Percentiles rank a stretch among this genome's conserved stretches.
These are phyloP conservation scores for Clathrus columnatus DNA, from an alignment of 768 basidiomycete genomes.

Conservation along the genomic window DNA sequence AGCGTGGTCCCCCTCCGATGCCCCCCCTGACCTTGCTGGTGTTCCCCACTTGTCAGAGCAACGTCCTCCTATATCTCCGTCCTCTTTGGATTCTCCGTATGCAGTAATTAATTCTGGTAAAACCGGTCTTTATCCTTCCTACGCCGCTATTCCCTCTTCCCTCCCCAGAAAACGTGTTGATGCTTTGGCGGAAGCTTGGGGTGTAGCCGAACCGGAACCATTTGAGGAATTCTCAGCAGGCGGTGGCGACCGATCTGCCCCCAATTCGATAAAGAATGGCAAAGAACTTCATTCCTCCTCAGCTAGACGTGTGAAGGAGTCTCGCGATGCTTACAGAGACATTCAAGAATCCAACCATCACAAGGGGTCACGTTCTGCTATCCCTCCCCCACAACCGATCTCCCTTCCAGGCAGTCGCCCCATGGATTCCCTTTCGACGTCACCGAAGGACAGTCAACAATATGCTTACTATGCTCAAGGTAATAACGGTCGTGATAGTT, in stretches of 20 bases:
- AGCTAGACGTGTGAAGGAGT: conserved; percentile 36
- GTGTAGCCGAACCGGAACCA: conserved; percentile 86
- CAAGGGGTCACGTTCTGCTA: conserved; percentile 30
- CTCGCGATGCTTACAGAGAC: conserved; percentile 41
- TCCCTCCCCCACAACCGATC: conserved; percentile 81
- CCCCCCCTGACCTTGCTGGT: conserved; percentile 26
- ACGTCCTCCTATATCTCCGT: conserved; percentile 15
- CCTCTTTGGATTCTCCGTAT: conserved; percentile 35
- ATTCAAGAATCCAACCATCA: conserved; percentile 26
- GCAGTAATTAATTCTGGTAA: conserved; percentile 28
- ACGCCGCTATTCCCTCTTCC: neutral
- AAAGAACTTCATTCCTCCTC: conserved; percentile 37
- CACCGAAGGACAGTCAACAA: conserved; percentile 24
- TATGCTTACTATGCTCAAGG: conserved; percentile 32
- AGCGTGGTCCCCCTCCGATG: conserved; percentile 47
- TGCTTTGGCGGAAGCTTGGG: conserved; percentile 88
- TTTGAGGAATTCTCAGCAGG: conserved; percentile 86
- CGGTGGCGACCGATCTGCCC: conserved; percentile 48
- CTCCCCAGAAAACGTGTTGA: conserved; percentile 76
- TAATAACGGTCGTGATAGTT: conserved; percentile 33
- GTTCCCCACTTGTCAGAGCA: conserved; percentile 31
- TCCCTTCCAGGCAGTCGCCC: conserved; percentile 47
- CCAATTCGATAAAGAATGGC: conserved; percentile 64
- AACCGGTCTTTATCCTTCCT: neutral
- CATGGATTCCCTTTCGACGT: conserved; percentile 12